Percentiles rank a stretch among this genome's conserved stretches.
Conservation (phyloP, 495 filamentous ascomycete genomes). For the Alectoria sarmentosa region DNA sequence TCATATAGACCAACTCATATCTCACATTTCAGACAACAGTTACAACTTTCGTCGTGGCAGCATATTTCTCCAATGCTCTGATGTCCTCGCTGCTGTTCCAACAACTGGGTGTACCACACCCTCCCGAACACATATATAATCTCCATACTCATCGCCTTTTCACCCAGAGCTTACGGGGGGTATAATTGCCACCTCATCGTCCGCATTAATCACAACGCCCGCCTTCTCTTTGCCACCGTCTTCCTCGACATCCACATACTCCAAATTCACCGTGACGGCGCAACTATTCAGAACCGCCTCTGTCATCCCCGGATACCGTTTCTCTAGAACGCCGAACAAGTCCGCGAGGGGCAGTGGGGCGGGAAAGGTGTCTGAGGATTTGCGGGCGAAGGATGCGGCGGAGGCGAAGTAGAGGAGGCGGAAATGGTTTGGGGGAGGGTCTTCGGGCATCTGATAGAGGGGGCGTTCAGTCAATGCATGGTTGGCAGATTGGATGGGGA, state of each 20-base stretch:
- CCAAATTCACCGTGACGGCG: conserved; percentile 77
- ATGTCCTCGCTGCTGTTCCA: not conserved
- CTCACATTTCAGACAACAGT: not conserved
- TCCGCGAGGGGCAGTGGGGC: conserved; percentile 62
- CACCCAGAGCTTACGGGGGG: conserved; percentile 90
- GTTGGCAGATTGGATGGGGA: not conserved
- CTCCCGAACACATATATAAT: not conserved
- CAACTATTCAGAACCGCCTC: conserved; percentile 66
- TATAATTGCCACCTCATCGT: conserved; percentile 91
- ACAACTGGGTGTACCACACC: not conserved
- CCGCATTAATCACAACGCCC: conserved; percentile 53
- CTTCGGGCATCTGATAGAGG: conserved; percentile 25
- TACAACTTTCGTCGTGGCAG: not conserved
- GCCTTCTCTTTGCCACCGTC: conserved; percentile 32
- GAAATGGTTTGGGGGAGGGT: conserved; percentile 53
- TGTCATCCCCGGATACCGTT: conserved; percentile 71
- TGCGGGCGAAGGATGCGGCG: conserved; percentile 65
- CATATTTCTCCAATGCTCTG: not conserved
- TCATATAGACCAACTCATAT: not conserved
- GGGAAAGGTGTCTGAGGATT: conserved; percentile 60
- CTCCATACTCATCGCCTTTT: not conserved
- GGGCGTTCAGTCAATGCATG: not conserved
- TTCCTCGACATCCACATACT: conserved; percentile 69
- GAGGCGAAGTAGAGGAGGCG: conserved; percentile 83
- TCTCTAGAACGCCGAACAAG: conserved; percentile 67